Evolutionary conservation across 768 basidiomycete genomes (phyloP).

Genomic region (Lactarius akahatsu): DNA sequence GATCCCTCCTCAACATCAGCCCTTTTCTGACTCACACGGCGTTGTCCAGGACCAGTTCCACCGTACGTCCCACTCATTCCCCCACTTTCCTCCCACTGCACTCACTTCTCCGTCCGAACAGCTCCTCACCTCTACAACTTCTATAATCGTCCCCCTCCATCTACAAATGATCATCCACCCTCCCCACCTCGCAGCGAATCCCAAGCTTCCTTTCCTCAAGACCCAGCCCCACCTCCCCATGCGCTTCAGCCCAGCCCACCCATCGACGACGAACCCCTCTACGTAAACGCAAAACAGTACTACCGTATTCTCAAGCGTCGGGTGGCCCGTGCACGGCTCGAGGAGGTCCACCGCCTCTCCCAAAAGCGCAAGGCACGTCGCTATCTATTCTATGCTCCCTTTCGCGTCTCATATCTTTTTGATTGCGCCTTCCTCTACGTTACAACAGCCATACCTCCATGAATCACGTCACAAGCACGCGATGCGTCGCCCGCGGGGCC

Average conservation of each 20-base stretch:
- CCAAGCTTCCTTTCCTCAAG: slow-evolving; percentile 19
- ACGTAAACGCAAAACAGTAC: slow-evolving; percentile 99
- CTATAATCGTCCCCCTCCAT: slow-evolving; percentile 34
- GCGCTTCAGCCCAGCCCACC: slow-evolving; percentile 40
- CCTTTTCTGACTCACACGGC: slow-evolving; percentile 38
- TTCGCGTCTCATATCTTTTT: slow-evolving; percentile 5
- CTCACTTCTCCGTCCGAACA: slow-evolving; percentile 23
- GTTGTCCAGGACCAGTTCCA: slow-evolving; percentile 25
- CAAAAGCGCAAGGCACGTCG: slow-evolving; percentile 81
- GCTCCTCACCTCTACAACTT: slow-evolving; percentile 27
- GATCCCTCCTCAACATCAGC: slow-evolving; percentile 37
- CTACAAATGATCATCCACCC: slow-evolving; percentile 30
- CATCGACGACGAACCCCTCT: slow-evolving; percentile 95
- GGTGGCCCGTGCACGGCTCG: slow-evolving; percentile 84
- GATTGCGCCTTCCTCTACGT: slow-evolving; percentile 17
- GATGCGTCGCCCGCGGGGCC: slow-evolving; percentile 94
- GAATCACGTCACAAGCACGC: slow-evolving; percentile 98
- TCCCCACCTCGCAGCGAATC: slow-evolving; percentile 25
- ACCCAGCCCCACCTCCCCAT: slow-evolving; percentile 31
- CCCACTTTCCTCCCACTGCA: slow-evolving; percentile 26
- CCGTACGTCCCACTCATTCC: slow-evolving; percentile 16
- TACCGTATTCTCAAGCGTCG: slow-evolving; percentile 97
- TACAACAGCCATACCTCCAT: slow-evolving; percentile 86
- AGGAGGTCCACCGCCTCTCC: slow-evolving; percentile 91
- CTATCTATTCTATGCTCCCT: not conserved